phyloP scores from a whole-genome alignment of 2,329 filamentous ascomycete species.

The Aspergillus sp. region DNA sequence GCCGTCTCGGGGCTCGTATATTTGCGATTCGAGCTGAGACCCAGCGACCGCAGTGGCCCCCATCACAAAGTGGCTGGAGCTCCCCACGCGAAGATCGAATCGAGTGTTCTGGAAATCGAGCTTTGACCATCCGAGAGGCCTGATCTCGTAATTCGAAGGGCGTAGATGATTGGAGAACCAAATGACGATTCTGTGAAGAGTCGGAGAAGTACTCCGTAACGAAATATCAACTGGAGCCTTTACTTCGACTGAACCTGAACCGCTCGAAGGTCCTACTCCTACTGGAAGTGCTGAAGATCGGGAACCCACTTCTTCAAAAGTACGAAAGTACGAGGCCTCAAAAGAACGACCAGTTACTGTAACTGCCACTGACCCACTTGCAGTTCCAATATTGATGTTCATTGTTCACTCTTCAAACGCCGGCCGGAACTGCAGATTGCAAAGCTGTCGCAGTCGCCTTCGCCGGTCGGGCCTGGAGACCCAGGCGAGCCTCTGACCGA shows the following conservation, averaged over 20 bases:
- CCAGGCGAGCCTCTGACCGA: neutral
- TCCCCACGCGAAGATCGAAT: neutral
- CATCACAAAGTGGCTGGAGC: neutral
- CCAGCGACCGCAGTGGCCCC: neutral
- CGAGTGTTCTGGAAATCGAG: conserved; percentile 5
- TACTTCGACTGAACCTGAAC: neutral
- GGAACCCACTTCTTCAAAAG: neutral
- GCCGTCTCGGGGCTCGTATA: neutral
- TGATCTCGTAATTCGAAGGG: neutral
- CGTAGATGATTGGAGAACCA: neutral
- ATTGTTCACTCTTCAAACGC: neutral
- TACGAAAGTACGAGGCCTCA: neutral
- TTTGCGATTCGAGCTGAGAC: neutral
- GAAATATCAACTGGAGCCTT: neutral
- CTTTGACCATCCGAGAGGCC: neutral
- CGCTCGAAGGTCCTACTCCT: neutral
- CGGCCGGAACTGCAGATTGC: neutral
- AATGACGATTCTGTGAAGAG: neutral
- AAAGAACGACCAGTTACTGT: neutral
- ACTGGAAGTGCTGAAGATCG: neutral
- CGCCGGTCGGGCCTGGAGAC: neutral
- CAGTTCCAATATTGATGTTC: neutral
- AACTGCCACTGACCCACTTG: neutral
- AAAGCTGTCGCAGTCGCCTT: neutral
- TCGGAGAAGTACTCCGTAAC: neutral